phyloP scores from a whole-genome alignment of 306 rosid species.

The Carpinus fangiana region DNA sequence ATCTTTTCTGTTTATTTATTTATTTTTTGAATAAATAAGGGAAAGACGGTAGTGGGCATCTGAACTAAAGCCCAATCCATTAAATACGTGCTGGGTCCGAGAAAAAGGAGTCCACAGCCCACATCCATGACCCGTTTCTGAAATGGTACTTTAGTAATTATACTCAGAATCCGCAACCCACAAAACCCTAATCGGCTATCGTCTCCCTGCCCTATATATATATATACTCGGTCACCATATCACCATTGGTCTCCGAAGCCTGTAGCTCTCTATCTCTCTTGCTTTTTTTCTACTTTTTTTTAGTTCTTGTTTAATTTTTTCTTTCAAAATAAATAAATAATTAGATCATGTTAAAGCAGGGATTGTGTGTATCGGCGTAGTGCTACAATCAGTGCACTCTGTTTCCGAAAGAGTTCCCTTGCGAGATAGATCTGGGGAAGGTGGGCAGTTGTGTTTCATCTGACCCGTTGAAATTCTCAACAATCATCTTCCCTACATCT shows the following conservation, averaged over 20 bases:
- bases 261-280: background rate
- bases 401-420: slow-evolving; percentile 76
- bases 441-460: slow-evolving; percentile 80
- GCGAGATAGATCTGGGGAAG: slow-evolving; percentile 55
- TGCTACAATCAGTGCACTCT: slow-evolving; percentile 51
- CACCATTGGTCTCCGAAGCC: background rate
- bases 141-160: slow-evolving; percentile 3
- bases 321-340: background rate
- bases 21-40: no score
- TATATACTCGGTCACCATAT: background rate
- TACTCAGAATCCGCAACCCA: no score
- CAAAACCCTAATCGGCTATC: slow-evolving; percentile 16
- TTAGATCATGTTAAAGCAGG: slow-evolving; percentile 31
- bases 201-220: background rate
- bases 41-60: no score
- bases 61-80: no score
- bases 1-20: no score
- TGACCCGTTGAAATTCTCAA: slow-evolving; percentile 38
- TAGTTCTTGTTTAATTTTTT: background rate
- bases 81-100: no score
- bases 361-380: slow-evolving; percentile 86
- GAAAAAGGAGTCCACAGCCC: no score
- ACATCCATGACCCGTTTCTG: background rate
- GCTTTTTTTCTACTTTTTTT: background rate
- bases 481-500: slow-evolving; percentile 73